Evolutionary conservation across 75 land plant species (phyloP).

Genomic region (Picea glauca): DNA sequence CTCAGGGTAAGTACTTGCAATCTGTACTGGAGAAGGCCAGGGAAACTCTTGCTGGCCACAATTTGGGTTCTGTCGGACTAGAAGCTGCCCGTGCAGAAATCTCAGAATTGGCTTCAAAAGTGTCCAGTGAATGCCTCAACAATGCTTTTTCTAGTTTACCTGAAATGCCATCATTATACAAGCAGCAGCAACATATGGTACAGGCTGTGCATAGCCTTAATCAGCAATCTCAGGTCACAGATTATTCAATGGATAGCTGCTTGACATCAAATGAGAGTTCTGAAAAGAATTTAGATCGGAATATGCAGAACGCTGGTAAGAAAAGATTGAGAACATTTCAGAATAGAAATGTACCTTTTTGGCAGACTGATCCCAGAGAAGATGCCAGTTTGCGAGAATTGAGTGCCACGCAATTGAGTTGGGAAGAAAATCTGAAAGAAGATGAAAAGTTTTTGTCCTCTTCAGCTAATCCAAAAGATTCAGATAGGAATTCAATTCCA

Average conservation of each 20-base stretch:
- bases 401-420: background rate
- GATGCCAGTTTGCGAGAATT: constrained; percentile 6
- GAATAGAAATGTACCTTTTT: background rate
- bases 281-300: constrained; percentile 21
- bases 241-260: constrained; percentile 52
- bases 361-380: constrained; percentile 10
- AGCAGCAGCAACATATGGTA: constrained; percentile 12
- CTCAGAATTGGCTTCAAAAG: constrained; percentile 68
- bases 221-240: constrained; percentile 16
- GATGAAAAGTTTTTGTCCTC: background rate
- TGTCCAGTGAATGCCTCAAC: constrained; percentile 32
- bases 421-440: constrained; percentile 11
- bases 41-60: constrained; percentile 69
- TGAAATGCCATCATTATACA: constrained; percentile 9
- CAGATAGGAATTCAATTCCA: constrained; percentile 4
- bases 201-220: background rate
- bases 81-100: constrained; percentile 81
- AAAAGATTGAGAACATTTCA: background rate
- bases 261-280: constrained; percentile 54
- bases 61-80: constrained; percentile 38
- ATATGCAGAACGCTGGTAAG: background rate
- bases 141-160: constrained; percentile 33
- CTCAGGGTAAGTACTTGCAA: constrained; percentile 94
- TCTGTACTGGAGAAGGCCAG: constrained; percentile 82
- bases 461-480: constrained; percentile 9